Base-by-base conservation (phyloP, 352 stramenopile genomes). In the Pythium rhizo-oryzae region DNA sequence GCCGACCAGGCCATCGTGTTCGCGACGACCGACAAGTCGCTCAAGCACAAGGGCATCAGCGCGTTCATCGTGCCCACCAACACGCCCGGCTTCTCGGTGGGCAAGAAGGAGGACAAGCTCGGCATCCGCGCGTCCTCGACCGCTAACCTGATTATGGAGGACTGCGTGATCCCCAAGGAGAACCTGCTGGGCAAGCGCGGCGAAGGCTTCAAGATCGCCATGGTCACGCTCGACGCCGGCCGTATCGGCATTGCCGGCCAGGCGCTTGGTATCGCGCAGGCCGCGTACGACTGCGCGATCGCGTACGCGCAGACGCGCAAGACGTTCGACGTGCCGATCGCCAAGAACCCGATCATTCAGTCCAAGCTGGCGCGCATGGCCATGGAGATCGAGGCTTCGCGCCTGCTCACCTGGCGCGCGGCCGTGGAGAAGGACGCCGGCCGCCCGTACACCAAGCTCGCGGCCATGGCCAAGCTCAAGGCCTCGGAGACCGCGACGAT, bases 81-180 rank as follows among this genome's bases (percentile, higher is more conserved):
- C 72, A 80, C 84, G 25, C 84, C 92, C 8, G 96, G 96, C 30
- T 99, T 99, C 65, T 97, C 91, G 44, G 78, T 99, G 23, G 97
- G 97, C 62, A 98, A 98, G 75, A 99, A 98, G 71, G 97, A 99
- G 76, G 97, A 99, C 72, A 99, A 99, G 72, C 79, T 99, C 19
- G 97, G 97, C n/a, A 99, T 99, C 56, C 84, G 96, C 15, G 97
- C 85, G 23, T 99, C 94, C 24, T 98, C 93, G n/a, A 99, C 97
- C 4, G 85, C 91, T 25, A 99, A 99, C 71, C 79, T 99, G 37
- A 99, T 98, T 69, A 96, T 99, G 53, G 97, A 99, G 56, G 87
- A 98, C 72, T 91, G 87, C 54, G 81, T 91, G 35, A 90, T 99
- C 59, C 95, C 97, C 8, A 97, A 97, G 69, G 80, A 89, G 39